Evolutionary conservation across 2,329 filamentous ascomycete species (phyloP), one percentile per base, ranked within the genome.

Genomic region (Aspergillus sp.): DNA sequence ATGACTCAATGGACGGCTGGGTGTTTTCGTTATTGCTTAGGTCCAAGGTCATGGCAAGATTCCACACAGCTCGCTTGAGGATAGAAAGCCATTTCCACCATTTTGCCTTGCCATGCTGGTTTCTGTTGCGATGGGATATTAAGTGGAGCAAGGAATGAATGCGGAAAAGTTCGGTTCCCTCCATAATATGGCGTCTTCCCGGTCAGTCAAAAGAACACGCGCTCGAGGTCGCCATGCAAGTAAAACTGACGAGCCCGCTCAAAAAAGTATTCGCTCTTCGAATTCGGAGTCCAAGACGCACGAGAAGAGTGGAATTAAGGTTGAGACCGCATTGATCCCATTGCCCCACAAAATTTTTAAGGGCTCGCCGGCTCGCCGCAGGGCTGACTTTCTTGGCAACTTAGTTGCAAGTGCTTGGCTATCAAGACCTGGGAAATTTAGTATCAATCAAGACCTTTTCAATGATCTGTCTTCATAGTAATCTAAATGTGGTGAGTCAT

Each of bases 111-210:
- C 87, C 87, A 74, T 98, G 93, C 77, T 98, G 93, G 77, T 97
- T 98, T 70, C 87, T 88, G 79, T 97, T 95, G 67, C 92, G 90
- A 71, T 91, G 87, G 74, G 88, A 85, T 66, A 96, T 84, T 63
- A 89, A 83, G 67, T 88, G 81, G 44, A 97, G 84, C 47, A 67
- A 76, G 57, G 68, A 80, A 52, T 71, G 65, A 5, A 74, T 63
- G 5, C 64, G 60, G 34, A 58, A 57, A 11, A 76, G 60, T 38
- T 70, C 65, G 24, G 68, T 59, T 17, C 62, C 44, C 20, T 75
- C 71, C 68, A 72, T 74, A 48, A 39, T 22, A 17, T 48, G 18
- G 30, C 32, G 34, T 38, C 45, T 20, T 36, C 17, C 9, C 24
- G 24, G n/a, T 17, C 20, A 12, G 8, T 30, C 22, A 30, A n/a